Base-by-base conservation (phyloP, 345 rosid species). In the Raphanus sativus region DNA sequence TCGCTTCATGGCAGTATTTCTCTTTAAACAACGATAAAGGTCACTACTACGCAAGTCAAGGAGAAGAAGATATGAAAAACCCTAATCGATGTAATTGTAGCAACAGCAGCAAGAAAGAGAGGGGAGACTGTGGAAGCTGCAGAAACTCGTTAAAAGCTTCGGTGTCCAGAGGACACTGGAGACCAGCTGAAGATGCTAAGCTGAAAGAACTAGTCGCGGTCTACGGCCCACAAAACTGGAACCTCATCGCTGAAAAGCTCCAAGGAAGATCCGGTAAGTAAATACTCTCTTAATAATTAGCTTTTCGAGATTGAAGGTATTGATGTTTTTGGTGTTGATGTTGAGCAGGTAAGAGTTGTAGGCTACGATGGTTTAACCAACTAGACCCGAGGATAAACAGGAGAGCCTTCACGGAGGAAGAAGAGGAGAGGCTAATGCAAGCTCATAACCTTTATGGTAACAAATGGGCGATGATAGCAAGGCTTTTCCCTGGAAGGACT, bases 181-280 rank as follows among this genome's bases (percentile, higher is more conserved):
- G 95, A 81, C 97, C 98, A 9, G 90, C 86, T 63, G 97, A 94
- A 78, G 98, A 94, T 77, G 67, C 87, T 16, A 88, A 88, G 80
- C 98, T 92, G 25, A 89, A 82, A 77, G 97, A 92, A 52, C 92
- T 92, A 48, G 97, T 92, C 30, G 77, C 86, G 26, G 85, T 85
- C 40, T 86, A 83, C 60, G 98, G 98, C 8, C 97, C 98, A 62
- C 97, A 92, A 84, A 92, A 92, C 81, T 94, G 98, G 98, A 94
- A 94, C 81, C 80, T 90, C 82, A 90, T 92, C 34, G 95, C 97
- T 2, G 88, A 90, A 76, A 86, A 89, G 83, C 93, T 94, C 55
- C 75, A 82, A 59, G 98, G 97, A 84, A 87, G 98, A 92, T 92
- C 97, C 74, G 98, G 97, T 91, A 79, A 29, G 42, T 59, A 45